A percentile compares a stretch with the other conserved stretches of the same genome.
Conservation (phyloP, 2,329 filamentous ascomycete genomes). For the Colletotrichum paranaense region DNA sequence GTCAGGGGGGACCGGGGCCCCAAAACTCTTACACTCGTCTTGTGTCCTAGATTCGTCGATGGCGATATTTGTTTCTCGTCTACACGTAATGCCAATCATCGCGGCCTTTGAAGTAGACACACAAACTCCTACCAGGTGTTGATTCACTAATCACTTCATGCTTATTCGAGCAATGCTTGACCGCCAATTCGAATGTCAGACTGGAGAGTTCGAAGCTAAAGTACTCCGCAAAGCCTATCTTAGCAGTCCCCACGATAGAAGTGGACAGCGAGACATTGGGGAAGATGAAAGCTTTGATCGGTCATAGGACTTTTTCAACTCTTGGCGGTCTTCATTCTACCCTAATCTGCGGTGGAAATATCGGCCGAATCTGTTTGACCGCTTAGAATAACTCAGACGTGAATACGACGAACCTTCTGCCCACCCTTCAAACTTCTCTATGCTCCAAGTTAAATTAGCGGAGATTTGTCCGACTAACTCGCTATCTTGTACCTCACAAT, state of each 20-base stretch:
- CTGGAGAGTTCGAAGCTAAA: not conserved
- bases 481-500: not conserved
- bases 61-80: too few species aligned
- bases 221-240: not conserved
- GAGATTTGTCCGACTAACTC: not conserved
- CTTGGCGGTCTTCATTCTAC: not conserved
- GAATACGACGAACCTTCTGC: not conserved
- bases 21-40: not conserved
- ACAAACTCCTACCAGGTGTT: not conserved
- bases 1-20: not conserved
- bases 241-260: not conserved
- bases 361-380: not conserved
- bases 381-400: not conserved
- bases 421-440: not conserved
- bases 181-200: not conserved
- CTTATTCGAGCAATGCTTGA: not conserved
- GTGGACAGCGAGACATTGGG: not conserved
- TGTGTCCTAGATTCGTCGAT: too few species aligned
- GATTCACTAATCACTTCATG: not conserved
- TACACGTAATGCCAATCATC: not conserved
- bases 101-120: not conserved
- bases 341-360: not conserved
- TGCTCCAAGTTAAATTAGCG: not conserved
- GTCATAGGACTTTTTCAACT: not conserved
- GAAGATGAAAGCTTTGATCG: not conserved